These are phyloP conservation scores for Blastomyces percursus DNA, from an alignment of 2,329 filamentous ascomycete species.

Conservation along the genomic window DNA sequence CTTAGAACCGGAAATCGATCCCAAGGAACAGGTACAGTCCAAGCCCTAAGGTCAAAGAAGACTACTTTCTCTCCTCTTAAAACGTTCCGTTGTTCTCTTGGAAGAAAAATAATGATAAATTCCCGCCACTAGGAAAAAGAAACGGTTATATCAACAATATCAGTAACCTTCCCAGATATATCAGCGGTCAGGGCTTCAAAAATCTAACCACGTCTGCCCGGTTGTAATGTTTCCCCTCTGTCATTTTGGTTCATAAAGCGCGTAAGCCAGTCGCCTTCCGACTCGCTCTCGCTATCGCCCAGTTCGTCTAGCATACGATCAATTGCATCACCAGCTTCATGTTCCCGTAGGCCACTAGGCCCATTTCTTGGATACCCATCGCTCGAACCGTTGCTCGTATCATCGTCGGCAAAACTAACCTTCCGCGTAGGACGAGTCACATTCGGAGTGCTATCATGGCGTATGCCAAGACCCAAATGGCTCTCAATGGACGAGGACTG, in stretches of 20 bases:
- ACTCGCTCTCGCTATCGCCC: constrained; percentile 19
- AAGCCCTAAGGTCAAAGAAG: no score
- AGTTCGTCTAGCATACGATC: constrained; percentile 23
- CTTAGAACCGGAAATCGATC: neutral
- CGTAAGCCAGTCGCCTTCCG: constrained; percentile 11
- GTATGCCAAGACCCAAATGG: neutral
- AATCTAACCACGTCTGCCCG: neutral
- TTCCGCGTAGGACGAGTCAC: constrained; percentile 1
- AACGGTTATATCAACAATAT: neutral
- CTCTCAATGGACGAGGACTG: constrained; percentile 14
- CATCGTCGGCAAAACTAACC: constrained; percentile 16
- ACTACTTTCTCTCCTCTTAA: neutral
- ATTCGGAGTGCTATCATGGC: neutral
- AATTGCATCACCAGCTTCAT: constrained; percentile 19
- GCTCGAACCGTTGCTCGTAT: constrained; percentile 9
- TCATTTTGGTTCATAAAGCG: constrained; percentile 1
- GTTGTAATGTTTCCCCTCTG: neutral
- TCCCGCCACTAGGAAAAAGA: neutral
- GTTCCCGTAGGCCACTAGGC: constrained; percentile 9
- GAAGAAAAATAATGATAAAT: neutral
- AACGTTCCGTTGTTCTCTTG: no score
- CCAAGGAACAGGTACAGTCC: neutral
- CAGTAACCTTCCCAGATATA: neutral
- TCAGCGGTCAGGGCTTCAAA: neutral
- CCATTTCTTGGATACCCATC: neutral